Conservation (phyloP, 2,329 filamentous ascomycete species). For the Blastomyces parvus region DNA sequence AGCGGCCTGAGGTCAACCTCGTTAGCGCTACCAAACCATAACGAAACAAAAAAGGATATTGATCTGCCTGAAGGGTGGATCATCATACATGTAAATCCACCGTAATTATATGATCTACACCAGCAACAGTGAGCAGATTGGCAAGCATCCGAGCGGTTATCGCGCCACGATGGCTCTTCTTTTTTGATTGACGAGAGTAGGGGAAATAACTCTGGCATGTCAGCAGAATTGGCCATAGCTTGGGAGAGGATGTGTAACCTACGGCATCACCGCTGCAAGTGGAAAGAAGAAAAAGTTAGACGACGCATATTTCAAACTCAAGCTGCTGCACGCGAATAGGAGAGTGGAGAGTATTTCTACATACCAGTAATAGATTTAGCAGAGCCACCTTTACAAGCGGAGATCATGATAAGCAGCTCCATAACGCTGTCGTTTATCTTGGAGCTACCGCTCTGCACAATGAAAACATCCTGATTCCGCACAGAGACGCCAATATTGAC, state of each 20-base stretch:
- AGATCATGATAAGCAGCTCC: slow-evolving; percentile 99
- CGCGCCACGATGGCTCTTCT: slow-evolving; percentile 91
- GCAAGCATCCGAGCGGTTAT: slow-evolving; percentile 97
- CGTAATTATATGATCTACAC: slow-evolving; percentile 94
- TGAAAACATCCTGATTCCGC: slow-evolving; percentile 96
- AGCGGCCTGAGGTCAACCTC: slow-evolving; percentile 46
- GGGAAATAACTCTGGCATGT: slow-evolving; percentile 64
- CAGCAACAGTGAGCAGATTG: slow-evolving; percentile 85
- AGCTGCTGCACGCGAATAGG: background rate
- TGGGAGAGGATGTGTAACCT: slow-evolving; percentile 24
- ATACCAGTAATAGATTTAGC: slow-evolving; percentile 92
- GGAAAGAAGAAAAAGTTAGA: slow-evolving; percentile 11
- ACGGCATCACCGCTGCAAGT: slow-evolving; percentile 38
- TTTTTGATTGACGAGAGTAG: slow-evolving; percentile 98
- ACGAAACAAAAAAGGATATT: background rate
- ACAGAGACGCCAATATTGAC: slow-evolving; percentile 62
- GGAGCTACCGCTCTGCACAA: slow-evolving; percentile 90
- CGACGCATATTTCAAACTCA: background rate
- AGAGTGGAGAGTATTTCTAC: slow-evolving; percentile 22
- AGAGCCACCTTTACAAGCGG: slow-evolving; percentile 94
- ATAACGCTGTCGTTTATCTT: slow-evolving; percentile 98
- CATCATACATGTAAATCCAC: slow-evolving; percentile 75
- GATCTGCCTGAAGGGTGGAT: background rate
- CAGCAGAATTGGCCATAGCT: slow-evolving; percentile 23
- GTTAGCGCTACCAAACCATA: background rate